A percentile compares a stretch with the other conserved stretches of the same genome.
Conservation (phyloP, 441 rosid species). For the Populus hybrid region DNA sequence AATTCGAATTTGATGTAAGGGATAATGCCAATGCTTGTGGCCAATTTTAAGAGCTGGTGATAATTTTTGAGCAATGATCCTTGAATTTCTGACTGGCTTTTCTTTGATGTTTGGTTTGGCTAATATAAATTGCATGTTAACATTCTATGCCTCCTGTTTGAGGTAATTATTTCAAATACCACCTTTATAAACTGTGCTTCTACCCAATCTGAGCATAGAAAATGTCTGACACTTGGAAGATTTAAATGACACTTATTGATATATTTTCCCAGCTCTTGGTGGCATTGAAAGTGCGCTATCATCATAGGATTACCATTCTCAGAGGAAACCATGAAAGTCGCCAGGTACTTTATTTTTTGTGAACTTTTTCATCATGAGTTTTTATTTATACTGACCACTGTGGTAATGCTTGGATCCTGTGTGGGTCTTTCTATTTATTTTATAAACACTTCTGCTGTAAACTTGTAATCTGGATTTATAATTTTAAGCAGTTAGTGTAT, state of each 20-base stretch:
- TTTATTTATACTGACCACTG: not conserved
- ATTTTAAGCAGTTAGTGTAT: not conserved
- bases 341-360: conserved; percentile 48
- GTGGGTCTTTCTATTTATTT: not conserved
- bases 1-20: not conserved
- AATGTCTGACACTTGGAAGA: not conserved
- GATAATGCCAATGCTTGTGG: not conserved
- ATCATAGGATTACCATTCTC: conserved; percentile 81
- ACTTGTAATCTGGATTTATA: not conserved
- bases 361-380: not conserved
- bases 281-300: conserved; percentile 76
- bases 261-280: conserved; percentile 62
- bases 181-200: not conserved
- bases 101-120: not conserved
- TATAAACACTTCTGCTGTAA: not conserved
- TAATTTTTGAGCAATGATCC: not conserved
- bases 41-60: not conserved
- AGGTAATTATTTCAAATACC: not conserved
- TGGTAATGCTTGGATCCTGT: conserved; percentile 1
- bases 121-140: not conserved
- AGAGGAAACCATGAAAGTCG: conserved; percentile 98
- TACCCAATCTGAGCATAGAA: not conserved
- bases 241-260: not conserved
- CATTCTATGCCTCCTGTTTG: not conserved
- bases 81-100: not conserved